phyloP scores from a whole-genome alignment of 345 rosid genomes.

The rapeseed (Brassica napus) region DNA sequence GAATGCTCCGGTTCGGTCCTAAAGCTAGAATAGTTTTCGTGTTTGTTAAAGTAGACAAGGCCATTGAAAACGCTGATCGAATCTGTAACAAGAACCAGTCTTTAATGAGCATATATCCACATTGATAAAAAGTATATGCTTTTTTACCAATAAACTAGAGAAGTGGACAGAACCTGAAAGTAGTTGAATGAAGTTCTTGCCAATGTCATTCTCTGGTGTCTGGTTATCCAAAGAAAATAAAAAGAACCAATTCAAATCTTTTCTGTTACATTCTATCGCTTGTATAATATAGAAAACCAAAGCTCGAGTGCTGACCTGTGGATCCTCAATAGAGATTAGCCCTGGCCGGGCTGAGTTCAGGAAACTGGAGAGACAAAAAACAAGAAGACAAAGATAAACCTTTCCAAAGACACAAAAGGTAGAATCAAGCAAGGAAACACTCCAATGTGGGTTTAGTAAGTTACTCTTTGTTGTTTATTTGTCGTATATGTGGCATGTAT shows the following conservation, averaged over 20 bases:
- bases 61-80: conserved; percentile 90
- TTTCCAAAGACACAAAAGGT: neutral
- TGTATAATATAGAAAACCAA: conserved; percentile 1
- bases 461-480: conserved; percentile 56
- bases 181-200: conserved; percentile 93
- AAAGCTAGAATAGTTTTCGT: conserved; percentile 54
- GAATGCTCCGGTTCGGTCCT: conserved; percentile 77
- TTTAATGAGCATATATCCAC: neutral
- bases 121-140: neutral
- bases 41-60: conserved; percentile 70
- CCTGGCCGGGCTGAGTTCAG: conserved; percentile 56
- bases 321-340: conserved; percentile 90
- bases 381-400: neutral
- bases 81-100: conserved; percentile 48
- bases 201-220: conserved; percentile 90
- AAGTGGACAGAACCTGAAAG: conserved; percentile 67
- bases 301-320: conserved; percentile 62
- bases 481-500: too few relatives aligned
- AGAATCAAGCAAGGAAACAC: conserved; percentile 1
- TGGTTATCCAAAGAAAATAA: conserved; percentile 35
- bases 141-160: neutral
- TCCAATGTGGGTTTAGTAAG: conserved; percentile 8
- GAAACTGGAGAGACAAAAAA: conserved; percentile 49
- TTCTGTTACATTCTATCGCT: neutral
- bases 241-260: conserved; percentile 2